These are phyloP conservation scores for Penicillium silybi DNA, from an alignment of 495 filamentous ascomycete genomes.

Conservation along the genomic window DNA sequence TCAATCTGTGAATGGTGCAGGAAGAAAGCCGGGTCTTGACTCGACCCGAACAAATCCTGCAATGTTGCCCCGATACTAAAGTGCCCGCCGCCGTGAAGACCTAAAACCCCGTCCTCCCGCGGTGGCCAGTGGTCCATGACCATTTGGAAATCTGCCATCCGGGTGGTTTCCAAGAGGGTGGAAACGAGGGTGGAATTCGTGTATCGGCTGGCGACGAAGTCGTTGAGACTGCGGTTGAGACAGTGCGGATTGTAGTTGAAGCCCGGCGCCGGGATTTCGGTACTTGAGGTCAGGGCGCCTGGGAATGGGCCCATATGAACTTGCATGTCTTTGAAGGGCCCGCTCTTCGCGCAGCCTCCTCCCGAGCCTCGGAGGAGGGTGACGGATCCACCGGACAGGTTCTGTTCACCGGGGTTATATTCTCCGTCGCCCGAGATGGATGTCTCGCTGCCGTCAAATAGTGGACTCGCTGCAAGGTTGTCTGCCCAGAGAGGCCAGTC, in stretches of 20 bases:
- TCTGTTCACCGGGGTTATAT: slow-evolving; percentile 28
- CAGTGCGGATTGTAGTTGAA: slow-evolving; percentile 57
- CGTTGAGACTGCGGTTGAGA: slow-evolving; percentile 59
- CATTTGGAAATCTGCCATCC: slow-evolving; percentile 21
- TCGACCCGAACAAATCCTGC: slow-evolving; percentile 28
- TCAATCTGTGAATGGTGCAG: slow-evolving; percentile 56
- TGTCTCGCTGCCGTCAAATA: slow-evolving; percentile 44
- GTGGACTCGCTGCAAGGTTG: slow-evolving; percentile 32
- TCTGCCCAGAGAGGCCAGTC: slow-evolving; percentile 43
- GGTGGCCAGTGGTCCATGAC: slow-evolving; percentile 24
- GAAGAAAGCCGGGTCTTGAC: slow-evolving; percentile 53
- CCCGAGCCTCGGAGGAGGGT: slow-evolving; percentile 48
- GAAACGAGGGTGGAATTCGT: slow-evolving; percentile 20
- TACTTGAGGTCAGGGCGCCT: slow-evolving; percentile 13
- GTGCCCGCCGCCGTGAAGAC: slow-evolving; percentile 28
- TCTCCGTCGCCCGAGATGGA: slow-evolving; percentile 48
- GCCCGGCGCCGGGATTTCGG: slow-evolving; percentile 20
- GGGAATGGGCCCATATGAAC: slow-evolving; percentile 50
- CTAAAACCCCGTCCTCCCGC: slow-evolving; percentile 11
- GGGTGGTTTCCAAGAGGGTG: slow-evolving; percentile 6
- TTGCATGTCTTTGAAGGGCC: slow-evolving; percentile 50
- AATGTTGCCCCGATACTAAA: slow-evolving; percentile 22
- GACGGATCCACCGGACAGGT: slow-evolving; percentile 8
- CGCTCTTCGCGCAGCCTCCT: slow-evolving; percentile 58
- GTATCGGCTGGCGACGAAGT: slow-evolving; percentile 14